Evolutionary conservation across 139 green algal genomes (phyloP).

Genomic region (Chlamydomonas incerta): DNA sequence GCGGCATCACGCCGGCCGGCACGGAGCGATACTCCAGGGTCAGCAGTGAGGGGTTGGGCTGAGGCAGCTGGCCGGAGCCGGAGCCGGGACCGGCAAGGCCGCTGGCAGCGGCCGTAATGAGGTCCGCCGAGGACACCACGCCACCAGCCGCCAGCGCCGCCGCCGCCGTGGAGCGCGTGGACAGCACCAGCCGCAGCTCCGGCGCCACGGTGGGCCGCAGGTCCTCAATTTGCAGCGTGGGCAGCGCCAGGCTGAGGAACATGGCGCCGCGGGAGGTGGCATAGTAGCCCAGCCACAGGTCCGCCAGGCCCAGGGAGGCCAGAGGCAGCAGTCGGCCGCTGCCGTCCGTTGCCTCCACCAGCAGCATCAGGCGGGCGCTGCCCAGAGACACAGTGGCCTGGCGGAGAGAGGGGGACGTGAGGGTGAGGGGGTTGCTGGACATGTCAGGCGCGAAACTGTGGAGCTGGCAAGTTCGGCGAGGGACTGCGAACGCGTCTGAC

Average conservation of each 20-base stretch:
- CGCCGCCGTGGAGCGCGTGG: conserved; percentile 41
- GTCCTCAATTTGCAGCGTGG: conserved; percentile 71
- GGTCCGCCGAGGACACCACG: background rate
- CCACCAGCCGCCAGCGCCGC: background rate
- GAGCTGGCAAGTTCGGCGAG: too few relatives aligned
- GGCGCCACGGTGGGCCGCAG: conserved; percentile 69
- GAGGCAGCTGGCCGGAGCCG: background rate
- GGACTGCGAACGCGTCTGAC: too few relatives aligned
- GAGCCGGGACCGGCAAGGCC: background rate
- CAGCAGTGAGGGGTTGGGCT: conserved; percentile 62
- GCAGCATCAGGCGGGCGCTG: conserved; percentile 64
- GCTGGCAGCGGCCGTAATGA: background rate
- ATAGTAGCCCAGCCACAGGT: conserved; percentile 71
- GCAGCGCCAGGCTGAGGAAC: conserved; percentile 71
- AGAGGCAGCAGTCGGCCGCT: conserved; percentile 24
- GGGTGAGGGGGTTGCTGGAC: background rate
- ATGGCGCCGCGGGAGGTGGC: conserved; percentile 56
- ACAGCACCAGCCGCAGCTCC: conserved; percentile 78
- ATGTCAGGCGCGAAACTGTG: too few relatives aligned
- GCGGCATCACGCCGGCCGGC: background rate
- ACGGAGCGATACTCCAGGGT: conserved; percentile 56
- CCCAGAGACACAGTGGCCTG: conserved; percentile 66
- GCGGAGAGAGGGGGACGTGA: background rate
- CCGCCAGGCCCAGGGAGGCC: conserved; percentile 38
- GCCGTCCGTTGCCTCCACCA: conserved; percentile 15